Evolutionary conservation across 306 rosid genomes (phyloP), one percentile per base, ranked within the genome.

Genomic region (Glycine tomentella): DNA sequence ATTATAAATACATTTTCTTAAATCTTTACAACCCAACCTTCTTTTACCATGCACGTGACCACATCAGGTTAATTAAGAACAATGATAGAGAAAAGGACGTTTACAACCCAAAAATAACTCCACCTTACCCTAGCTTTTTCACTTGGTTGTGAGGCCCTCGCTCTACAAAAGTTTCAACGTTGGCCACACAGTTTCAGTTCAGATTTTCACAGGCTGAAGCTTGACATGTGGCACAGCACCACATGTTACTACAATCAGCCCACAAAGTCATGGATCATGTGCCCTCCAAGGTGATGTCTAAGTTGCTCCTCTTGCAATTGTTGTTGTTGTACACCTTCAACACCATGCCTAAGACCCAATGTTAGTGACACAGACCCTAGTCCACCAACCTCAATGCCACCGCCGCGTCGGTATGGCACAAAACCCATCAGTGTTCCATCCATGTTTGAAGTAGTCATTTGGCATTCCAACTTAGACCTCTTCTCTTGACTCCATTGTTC

Each of bases 361-460:
- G 95, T 95, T 65, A 95, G 80, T 38, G 99, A 90, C 76, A 90
- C 95, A 1, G 95, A 85, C 34, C 97, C 97, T 25, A 82, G 86
- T 33, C 91, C 88, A 38, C 90, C 89, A 31, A 88, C 88, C 63
- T 90, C 94, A 7, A 82, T 52, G 9, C 84, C 90, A n/a, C 81
- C 86, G 31, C 83, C 86, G 33, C 82, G 81, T 36, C 85, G 79
- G 71, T 86, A 93, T 3, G 98, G 98, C 45, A 88, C 62, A 77
- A 91, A 95, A 57, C 97, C 94, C 85, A 88, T 88, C 76, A 90
- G 10, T 34, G 92, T 81, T 16, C 87, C 87, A 4, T 85, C 92
- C 87, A 90, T 80, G 87, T 72, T 75, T 62, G 92, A 71, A 36
- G 40, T 3, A 55, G 61, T 82, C 67, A 83, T 80, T 14, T 88